phyloP scores from a whole-genome alignment of 2,329 filamentous ascomycete genomes.

The Phialocephala sp. region DNA sequence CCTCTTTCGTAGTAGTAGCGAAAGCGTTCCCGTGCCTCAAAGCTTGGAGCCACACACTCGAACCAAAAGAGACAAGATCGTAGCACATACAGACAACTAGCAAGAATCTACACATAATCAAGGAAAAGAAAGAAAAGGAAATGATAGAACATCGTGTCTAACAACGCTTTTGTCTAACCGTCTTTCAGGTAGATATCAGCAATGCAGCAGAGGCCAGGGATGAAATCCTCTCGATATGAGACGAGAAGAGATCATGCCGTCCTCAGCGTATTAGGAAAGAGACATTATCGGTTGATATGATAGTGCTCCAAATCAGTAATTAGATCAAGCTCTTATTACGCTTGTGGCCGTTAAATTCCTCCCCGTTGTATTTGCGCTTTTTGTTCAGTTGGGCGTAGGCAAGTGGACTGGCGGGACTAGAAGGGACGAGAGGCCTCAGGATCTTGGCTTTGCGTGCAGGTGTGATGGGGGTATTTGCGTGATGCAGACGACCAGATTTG shows the following conservation, averaged over 20 bases:
- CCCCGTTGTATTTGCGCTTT: conserved; percentile 41
- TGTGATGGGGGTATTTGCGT: conserved; percentile 71
- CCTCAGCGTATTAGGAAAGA: conserved; percentile 9
- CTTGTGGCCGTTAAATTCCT: conserved; percentile 35
- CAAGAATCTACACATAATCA: neutral
- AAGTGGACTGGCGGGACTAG: conserved; percentile 39
- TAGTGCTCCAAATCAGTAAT: conserved; percentile 10
- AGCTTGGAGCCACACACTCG: neutral
- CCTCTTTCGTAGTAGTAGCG: too few relatives aligned
- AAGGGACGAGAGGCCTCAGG: conserved; percentile 20
- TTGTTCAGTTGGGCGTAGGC: conserved; percentile 27
- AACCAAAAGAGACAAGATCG: neutral
- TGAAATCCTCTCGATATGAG: conserved; percentile 3
- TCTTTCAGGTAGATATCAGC: conserved; percentile 7
- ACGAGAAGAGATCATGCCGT: conserved; percentile 10
- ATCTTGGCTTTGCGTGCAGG: conserved; percentile 58
- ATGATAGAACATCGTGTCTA: conserved; percentile 10
- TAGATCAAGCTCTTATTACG: conserved; percentile 37
- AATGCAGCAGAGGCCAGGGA: conserved; percentile 3
- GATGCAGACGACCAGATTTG: conserved; percentile 68
- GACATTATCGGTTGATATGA: neutral
- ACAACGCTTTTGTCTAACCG: conserved; percentile 12
- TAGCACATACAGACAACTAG: conserved; percentile 5
- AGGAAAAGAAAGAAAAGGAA: conserved; percentile 1
- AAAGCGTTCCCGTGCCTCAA: neutral